A percentile compares a stretch with the other conserved stretches of the same genome.
phyloP scores from a whole-genome alignment of 2,329 filamentous ascomycete species.

The Purpureocillium lavendulum region DNA sequence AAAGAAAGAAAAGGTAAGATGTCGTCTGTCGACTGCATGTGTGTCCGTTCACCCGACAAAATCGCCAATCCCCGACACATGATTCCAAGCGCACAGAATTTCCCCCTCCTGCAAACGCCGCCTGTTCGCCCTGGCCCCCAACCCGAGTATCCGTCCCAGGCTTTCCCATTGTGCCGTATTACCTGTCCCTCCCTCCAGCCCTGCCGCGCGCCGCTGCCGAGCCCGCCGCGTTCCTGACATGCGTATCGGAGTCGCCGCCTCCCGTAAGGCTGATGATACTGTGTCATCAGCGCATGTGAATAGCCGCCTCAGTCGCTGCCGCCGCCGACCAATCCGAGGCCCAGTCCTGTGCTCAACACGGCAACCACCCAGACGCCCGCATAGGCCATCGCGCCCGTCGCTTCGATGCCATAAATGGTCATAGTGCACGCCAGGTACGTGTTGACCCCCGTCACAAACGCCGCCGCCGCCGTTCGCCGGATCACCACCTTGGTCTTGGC shows the following conservation, averaged over 20 bases:
- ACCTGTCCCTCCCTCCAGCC: neutral
- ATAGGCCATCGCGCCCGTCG: slow-evolving; percentile 63
- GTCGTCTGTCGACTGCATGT: too few species aligned
- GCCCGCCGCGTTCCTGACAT: too few species aligned
- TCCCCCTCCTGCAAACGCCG: neutral
- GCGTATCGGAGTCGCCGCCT: too few species aligned
- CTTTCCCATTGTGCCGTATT: neutral
- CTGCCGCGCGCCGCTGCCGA: too few species aligned
- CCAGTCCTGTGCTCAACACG: slow-evolving; percentile 49
- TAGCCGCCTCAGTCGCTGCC: neutral
- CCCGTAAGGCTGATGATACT: too few species aligned
- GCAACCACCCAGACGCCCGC: slow-evolving; percentile 67
- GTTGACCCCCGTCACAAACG: slow-evolving; percentile 47
- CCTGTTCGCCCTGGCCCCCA: neutral
- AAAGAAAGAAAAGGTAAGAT: too few species aligned
- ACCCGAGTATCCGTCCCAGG: neutral
- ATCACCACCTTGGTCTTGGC: slow-evolving; percentile 55
- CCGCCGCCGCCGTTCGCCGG: slow-evolving; percentile 52
- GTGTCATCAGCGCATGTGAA: too few species aligned
- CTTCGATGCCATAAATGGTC: slow-evolving; percentile 62
- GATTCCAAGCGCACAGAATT: neutral
- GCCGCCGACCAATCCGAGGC: slow-evolving; percentile 35
- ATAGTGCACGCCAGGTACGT: slow-evolving; percentile 57
- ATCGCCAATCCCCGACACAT: too few species aligned
- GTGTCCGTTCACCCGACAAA: too few species aligned